Evolutionary conservation across 768 basidiomycete species (phyloP), one percentile per base, ranked within the genome.

Genomic region (Xerocomus spinulosus): DNA sequence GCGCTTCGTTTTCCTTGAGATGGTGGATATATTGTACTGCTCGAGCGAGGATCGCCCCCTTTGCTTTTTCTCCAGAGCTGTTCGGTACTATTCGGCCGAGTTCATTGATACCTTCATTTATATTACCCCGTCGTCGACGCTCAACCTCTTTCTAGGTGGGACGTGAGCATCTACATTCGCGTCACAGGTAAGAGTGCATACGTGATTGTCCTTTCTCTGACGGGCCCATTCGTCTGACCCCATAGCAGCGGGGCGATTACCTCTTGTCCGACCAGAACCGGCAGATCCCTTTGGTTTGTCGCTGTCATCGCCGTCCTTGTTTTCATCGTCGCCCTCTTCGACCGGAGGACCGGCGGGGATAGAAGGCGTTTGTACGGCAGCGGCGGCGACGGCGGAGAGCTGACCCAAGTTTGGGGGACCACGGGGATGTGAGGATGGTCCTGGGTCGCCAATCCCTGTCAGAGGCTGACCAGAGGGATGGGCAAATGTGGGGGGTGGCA

Each of bases 51-150:
- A 97, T 87, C 3, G 87, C 87, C 17, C 92, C 90, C 62, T 98
- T 96, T 44, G 87, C 85, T 59, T 87, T 89, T 64, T 92, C 89
- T 25, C 89, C 88, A 0, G 86, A 83, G 23, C 84, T 87, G 55
- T 84, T 87, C 4, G 94, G 94, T 9, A 97, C 85, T 56, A 94
- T 88, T 0, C 84, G 80, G 0, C 87, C 86, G 14, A 98, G 83
- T 57, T 89, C 87, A 60, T 88, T 92, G 71, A 99, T 96, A 0
- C 94, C 94, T 53, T 94, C 88, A 68, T 95, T 96, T 70, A 99
- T 97, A 56, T 92, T 92, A 15, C 93, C 93, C 39, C 95, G 78
- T 44, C 95, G 85, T 30, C 92, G 82, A 44, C 95, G 87, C 67
- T 99, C 95, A 12, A 98, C 93, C 71, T 97, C 93, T 90, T 97